Conservation (phyloP, 2,329 filamentous ascomycete genomes). For the Aphanocladium album region DNA sequence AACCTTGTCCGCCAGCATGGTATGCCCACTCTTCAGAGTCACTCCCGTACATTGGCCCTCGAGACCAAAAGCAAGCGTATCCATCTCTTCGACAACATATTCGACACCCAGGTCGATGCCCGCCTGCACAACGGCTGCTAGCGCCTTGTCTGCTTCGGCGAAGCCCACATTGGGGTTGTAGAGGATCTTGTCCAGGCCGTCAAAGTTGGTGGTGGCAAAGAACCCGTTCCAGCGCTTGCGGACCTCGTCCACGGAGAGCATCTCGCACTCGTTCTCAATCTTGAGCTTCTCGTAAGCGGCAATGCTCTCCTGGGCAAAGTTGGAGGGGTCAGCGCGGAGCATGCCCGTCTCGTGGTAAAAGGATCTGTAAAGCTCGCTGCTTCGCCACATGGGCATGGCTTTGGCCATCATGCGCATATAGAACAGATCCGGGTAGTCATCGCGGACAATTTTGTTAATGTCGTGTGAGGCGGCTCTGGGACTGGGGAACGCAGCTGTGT, state of each 20-base stretch:
- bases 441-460: slow-evolving; percentile 40
- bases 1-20: slow-evolving; percentile 46
- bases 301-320: slow-evolving; percentile 42
- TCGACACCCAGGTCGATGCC: slow-evolving; percentile 49
- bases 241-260: slow-evolving; percentile 46
- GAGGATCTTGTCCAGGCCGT: slow-evolving; percentile 48
- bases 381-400: slow-evolving; percentile 36
- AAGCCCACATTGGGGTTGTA: slow-evolving; percentile 56
- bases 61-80: slow-evolving; percentile 40
- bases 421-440: slow-evolving; percentile 36
- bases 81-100: slow-evolving; percentile 48
- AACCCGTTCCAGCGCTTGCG: slow-evolving; percentile 50
- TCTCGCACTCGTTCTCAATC: slow-evolving; percentile 35
- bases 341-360: slow-evolving; percentile 56
- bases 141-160: slow-evolving; percentile 52
- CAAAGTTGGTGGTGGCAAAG: slow-evolving; percentile 53
- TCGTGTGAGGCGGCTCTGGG: slow-evolving; percentile 42
- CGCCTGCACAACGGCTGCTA: slow-evolving; percentile 49
- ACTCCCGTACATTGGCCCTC: slow-evolving; percentile 46
- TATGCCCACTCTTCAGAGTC: slow-evolving; percentile 38
- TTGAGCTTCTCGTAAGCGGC: slow-evolving; percentile 30
- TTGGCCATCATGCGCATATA: slow-evolving; percentile 36
- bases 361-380: slow-evolving; percentile 44
- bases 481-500: slow-evolving; percentile 31
- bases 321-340: slow-evolving; percentile 35